phyloP scores from a whole-genome alignment of 768 basidiomycete genomes.

The Suillus hirtellus region DNA sequence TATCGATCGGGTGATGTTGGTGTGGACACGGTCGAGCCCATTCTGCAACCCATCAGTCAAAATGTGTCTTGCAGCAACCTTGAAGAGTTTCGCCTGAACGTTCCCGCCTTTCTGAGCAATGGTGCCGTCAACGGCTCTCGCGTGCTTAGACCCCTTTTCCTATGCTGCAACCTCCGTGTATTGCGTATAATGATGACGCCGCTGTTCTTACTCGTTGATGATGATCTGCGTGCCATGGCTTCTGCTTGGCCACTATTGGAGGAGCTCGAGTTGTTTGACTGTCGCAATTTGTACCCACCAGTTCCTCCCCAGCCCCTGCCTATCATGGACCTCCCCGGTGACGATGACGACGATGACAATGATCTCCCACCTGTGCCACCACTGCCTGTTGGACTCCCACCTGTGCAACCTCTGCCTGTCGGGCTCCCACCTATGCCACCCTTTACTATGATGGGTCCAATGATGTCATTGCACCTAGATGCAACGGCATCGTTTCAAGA shows the following conservation, averaged over 20 bases:
- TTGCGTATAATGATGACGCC: neutral
- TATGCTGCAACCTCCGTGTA: neutral
- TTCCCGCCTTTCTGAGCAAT: neutral
- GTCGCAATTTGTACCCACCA: neutral
- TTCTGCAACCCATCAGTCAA: neutral
- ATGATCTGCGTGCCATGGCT: conserved; percentile 6
- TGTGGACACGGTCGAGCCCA: neutral
- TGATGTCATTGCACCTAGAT: neutral
- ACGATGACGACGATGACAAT: neutral
- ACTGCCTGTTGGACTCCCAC: neutral
- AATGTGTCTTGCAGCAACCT: neutral
- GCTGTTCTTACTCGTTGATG: neutral
- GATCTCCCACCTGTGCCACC: neutral
- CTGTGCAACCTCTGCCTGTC: neutral
- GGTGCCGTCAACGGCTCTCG: neutral
- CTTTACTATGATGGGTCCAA: neutral
- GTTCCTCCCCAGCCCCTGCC: neutral
- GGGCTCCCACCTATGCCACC: neutral
- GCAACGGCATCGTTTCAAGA: neutral
- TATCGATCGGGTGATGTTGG: neutral
- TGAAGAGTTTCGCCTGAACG: neutral
- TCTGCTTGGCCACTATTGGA: conserved; percentile 12
- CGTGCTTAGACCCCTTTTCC: conserved; percentile 1
- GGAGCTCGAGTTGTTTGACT: neutral
- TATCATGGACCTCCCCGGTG: neutral